Percentiles rank a stretch among this genome's conserved stretches.
These are phyloP conservation scores for Yamadazyma diddensiae DNA, from an alignment of 1,139 yeast genomes.

Conservation along the genomic window DNA sequence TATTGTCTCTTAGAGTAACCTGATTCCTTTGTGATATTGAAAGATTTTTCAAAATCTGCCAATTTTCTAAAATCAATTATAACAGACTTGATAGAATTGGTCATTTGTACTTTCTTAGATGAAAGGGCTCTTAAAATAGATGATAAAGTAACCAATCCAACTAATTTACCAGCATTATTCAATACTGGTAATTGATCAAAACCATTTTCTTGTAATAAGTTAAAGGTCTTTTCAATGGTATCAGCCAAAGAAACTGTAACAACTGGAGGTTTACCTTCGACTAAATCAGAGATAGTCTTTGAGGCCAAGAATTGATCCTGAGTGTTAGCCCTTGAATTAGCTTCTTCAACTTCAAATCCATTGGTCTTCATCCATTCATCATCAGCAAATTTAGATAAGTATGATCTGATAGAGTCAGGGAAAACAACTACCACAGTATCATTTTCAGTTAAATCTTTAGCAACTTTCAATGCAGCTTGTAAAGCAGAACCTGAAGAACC, in stretches of 20 bases:
- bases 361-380: constrained; percentile 89
- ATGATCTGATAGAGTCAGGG: constrained; percentile 88
- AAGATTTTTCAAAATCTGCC: constrained; percentile 66
- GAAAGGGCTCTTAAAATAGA: constrained; percentile 68
- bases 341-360: constrained; percentile 57
- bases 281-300: constrained; percentile 63
- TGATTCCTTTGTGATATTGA: constrained; percentile 58
- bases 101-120: constrained; percentile 56
- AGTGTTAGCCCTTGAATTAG: constrained; percentile 39
- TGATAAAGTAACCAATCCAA: constrained; percentile 78
- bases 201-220: constrained; percentile 70
- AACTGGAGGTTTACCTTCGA: constrained; percentile 69
- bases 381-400: constrained; percentile 83
- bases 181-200: constrained; percentile 87
- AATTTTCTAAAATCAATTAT: constrained; percentile 75
- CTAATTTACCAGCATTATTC: constrained; percentile 54
- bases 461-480: constrained; percentile 74
- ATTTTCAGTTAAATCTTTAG: constrained; percentile 66
- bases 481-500: constrained; percentile 87
- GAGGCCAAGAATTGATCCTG: constrained; percentile 49
- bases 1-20: constrained; percentile 65
- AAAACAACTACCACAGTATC: constrained; percentile 78
- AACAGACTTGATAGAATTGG: constrained; percentile 59
- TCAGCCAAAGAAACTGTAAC: constrained; percentile 68
- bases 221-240: constrained; percentile 64